Percentiles rank a stretch among this genome's conserved stretches.
Evolutionary conservation across 2,329 filamentous ascomycete species (phyloP).

Genomic region (Zalaria obscura): DNA sequence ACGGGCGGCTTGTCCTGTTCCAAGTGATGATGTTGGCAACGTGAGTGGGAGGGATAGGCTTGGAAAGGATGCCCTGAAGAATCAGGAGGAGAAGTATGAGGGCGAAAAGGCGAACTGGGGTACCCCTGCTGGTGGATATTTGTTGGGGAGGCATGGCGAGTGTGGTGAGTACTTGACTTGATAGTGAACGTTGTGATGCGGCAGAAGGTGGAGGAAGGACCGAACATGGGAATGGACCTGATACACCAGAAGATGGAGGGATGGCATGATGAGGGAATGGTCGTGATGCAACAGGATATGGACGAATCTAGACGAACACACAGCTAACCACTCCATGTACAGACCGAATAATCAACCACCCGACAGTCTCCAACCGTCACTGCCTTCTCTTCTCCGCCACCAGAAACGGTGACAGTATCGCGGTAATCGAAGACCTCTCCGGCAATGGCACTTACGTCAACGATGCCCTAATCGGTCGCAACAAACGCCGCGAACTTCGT

Average conservation of each 20-base stretch:
- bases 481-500: conserved; percentile 75
- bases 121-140: conserved; percentile 63
- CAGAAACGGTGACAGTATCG: conserved; percentile 42
- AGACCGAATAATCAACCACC: conserved; percentile 58
- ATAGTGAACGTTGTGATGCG: conserved; percentile 3
- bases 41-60: conserved; percentile 30
- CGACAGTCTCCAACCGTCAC: conserved; percentile 77
- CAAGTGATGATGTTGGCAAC: conserved; percentile 24
- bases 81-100: conserved; percentile 49
- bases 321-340: conserved; percentile 13
- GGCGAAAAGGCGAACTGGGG: conserved; percentile 33
- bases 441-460: conserved; percentile 96
- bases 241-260: too few species aligned
- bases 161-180: conserved; percentile 58
- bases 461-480: conserved; percentile 77
- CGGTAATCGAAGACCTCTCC: conserved; percentile 82
- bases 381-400: conserved; percentile 54
- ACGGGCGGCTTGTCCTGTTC: conserved; percentile 53
- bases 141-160: conserved; percentile 86
- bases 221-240: too few species aligned
- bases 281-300: too few species aligned
- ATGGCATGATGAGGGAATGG: too few species aligned
- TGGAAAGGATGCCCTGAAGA: conserved; percentile 38
- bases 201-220: conserved; percentile 12
- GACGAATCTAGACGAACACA: too few species aligned